Evolutionary conservation across 306 rosid species (phyloP).

Genomic region (Trifolium pratense): DNA sequence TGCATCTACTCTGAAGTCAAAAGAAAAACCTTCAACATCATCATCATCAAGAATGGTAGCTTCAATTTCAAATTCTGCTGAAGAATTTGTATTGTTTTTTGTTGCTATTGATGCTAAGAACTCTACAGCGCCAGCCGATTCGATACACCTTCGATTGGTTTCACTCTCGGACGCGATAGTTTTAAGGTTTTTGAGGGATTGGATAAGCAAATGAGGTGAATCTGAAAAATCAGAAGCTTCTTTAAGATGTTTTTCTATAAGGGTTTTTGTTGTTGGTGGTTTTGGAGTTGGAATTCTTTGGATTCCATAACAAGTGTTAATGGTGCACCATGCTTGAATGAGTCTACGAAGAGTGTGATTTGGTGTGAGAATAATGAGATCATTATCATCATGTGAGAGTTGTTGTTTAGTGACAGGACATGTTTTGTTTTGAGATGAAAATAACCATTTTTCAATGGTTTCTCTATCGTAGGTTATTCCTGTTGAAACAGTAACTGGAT

Average conservation of each 20-base stretch:
- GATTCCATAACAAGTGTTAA: conserved; percentile 74
- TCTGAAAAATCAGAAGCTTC: conserved; percentile 53
- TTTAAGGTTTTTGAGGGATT: conserved; percentile 54
- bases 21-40: too few relatives aligned
- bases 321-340: conserved; percentile 84
- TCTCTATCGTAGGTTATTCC: conserved; percentile 87
- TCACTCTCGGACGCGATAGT: conserved; percentile 67
- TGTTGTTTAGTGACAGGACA: conserved; percentile 80
- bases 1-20: too few relatives aligned
- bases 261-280: conserved; percentile 58
- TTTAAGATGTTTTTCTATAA: conserved; percentile 54
- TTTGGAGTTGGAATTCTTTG: conserved; percentile 85
- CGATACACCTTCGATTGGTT: conserved; percentile 60
- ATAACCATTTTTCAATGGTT: conserved; percentile 85
- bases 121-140: conserved; percentile 64
- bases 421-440: conserved; percentile 48
- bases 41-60: too few relatives aligned
- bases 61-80: too few relatives aligned
- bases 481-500: conserved; percentile 72
- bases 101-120: conserved; percentile 55
- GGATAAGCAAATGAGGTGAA: conserved; percentile 43
- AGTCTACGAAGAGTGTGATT: conserved; percentile 87
- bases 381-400: not conserved
- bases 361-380: conserved; percentile 63
- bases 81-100: not conserved